Base-by-base conservation (phyloP, 345 rosid genomes). In the Populus euphratica region DNA sequence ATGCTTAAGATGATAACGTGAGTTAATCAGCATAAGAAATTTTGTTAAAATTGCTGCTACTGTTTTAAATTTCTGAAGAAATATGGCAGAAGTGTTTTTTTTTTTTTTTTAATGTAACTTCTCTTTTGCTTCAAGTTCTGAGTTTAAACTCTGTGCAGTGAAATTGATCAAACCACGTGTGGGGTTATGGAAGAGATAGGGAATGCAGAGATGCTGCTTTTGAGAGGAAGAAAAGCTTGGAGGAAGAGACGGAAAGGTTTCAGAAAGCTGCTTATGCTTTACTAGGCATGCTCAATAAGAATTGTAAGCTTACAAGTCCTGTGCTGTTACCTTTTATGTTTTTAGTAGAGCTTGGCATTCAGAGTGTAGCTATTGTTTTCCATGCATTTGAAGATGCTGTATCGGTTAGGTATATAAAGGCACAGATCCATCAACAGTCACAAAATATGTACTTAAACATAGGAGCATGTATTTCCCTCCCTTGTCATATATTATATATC, bases 1-100 rank as follows among this genome's bases (percentile, higher is more conserved):
- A 90, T 92, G 97, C 95, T 96, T 71, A 93, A 92, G 89, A 81
- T 89, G 95, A 90, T 83, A 73, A 85, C n/a, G 98, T 92, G 84
- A 83, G 94, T 82, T 54, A 65, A 71, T 47, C 25, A 41, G 3
- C 20, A 50, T 36, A 17, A 7, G 36, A 39, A 62, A 27, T 44
- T 6, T 52, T 41, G 6, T 44, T 1, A 21, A 5, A 64, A 2
- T 20, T 31, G 16, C 29, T 4, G 5, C 29, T 43, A 35, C 17
- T 38, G 25, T 68, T 6, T 23, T 27, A 11, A 71, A 11, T 27
- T 13, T 27, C 35, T 43, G 23, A 5, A 27, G 43, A 41, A 41
- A 7, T 6, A 8, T 21, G 31, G 29, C n/a, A 39, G 5, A 33
- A 33, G 36, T 33, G 36, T 5, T 33, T 2, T 33, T 33, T 33